Evolutionary conservation across 352 stramenopile genomes (phyloP).

Genomic region (Peronospora destructor): DNA sequence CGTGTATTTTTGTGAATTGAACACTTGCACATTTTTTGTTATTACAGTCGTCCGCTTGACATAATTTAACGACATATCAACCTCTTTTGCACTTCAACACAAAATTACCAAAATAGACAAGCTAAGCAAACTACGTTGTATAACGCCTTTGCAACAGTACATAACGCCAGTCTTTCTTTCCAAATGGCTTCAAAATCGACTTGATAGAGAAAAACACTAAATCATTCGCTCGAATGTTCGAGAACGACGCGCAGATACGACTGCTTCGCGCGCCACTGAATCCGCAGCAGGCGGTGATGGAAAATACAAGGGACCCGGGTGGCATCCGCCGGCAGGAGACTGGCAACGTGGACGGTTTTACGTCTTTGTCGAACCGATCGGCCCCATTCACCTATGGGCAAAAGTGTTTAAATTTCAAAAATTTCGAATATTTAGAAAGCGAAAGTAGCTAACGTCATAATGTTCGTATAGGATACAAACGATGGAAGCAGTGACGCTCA

Average conservation of each 20-base stretch:
- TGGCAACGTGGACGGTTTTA: conserved; percentile 24
- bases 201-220: background rate
- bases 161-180: background rate
- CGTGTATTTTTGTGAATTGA: conserved; percentile 13
- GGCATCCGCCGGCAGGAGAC: conserved; percentile 26
- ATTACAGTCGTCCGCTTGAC: background rate
- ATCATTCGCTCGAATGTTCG: conserved; percentile 19
- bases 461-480: conserved; percentile 42
- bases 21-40: conserved; percentile 4
- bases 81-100: too few relatives aligned
- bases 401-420: conserved; percentile 19
- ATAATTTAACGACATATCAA: too few relatives aligned
- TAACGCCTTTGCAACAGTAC: background rate
- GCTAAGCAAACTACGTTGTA: background rate
- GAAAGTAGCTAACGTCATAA: background rate
- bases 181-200: conserved; percentile 3
- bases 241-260: conserved; percentile 23
- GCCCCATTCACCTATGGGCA: conserved; percentile 34
- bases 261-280: conserved; percentile 33
- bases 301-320: conserved; percentile 15
- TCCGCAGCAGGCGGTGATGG: conserved; percentile 20
- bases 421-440: conserved; percentile 6
- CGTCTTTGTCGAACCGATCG: conserved; percentile 29
- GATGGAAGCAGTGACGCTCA: conserved; percentile 61
- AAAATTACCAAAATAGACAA: background rate